Base-by-base conservation (phyloP, 257 asterid species). In the Fraxinus excelsior region DNA sequence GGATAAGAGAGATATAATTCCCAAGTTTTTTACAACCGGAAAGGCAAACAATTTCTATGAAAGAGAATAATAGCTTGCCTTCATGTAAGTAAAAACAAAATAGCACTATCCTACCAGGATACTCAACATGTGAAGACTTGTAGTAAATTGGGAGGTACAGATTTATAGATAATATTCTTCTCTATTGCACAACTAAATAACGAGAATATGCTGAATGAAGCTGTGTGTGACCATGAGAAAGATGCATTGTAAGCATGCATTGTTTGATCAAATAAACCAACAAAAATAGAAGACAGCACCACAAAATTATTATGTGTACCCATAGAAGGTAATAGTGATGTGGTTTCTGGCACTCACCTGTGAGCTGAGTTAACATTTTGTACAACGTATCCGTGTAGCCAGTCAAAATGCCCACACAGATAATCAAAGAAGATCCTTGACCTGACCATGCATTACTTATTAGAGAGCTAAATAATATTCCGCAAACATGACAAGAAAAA, bases 331-430 rank as follows among this genome's bases (percentile, higher is more conserved):
- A 21, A 10, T 1, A 72, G 26, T 3, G 19, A 58, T 74, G 65
- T 56, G 26, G 71, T 76, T 74, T 49, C 28, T 76, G 78, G 67
- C 70, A 70, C 91, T 85, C 78, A 93, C 99, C 97, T 83, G 96
- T 75, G 79, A 90, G 94, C 83, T 90, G 97, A 46, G 88, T 86
- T 69, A 96, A 81, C 98, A 96, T 96, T 85, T 96, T 96, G 91
- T 89, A 84, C 85, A 96, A 76, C 23, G 97, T 96, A 77, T 96
- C 98, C 6, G 96, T 93, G 84, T 96, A 96, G 81, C 99, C 99
- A 66, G 97, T 91, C 91, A 96, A 86, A 78, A 96, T 93, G 78
- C 96, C 92, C 89, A 93, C 91, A 73, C 99, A 96, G 64, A 96
- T 88, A 71, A 96, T 87, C 84, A 96, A 87, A 75, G 99, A 91